phyloP scores from a whole-genome alignment of 305 asterid genomes.

The Fraxinus sp. region DNA sequence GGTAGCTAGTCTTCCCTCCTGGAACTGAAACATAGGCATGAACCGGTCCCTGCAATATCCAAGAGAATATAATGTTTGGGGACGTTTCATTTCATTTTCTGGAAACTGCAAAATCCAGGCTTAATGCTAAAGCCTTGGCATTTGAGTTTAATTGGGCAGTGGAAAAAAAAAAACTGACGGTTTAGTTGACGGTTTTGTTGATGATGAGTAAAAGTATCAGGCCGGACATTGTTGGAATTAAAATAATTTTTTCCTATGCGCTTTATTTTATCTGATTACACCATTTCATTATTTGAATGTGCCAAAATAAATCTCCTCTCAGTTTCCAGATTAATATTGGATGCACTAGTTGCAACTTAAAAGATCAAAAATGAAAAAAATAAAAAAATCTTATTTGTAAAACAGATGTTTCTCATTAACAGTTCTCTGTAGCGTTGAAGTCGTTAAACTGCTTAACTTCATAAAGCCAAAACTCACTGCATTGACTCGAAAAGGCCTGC shows the following conservation, averaged over 20 bases:
- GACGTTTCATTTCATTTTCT: background rate
- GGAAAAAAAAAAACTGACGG: too few species aligned
- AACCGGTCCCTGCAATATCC: constrained; percentile 68
- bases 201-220: background rate
- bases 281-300: background rate
- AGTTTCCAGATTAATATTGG: background rate
- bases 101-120: background rate
- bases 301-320: background rate
- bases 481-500: constrained; percentile 94
- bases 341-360: background rate
- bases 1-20: constrained; percentile 79
- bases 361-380: background rate
- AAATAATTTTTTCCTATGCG: background rate
- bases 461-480: constrained; percentile 53
- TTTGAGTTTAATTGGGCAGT: background rate
- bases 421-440: background rate
- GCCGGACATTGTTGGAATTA: background rate
- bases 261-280: background rate
- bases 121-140: background rate
- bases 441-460: background rate
- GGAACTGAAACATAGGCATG: constrained; percentile 86
- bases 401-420: background rate
- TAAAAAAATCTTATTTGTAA: background rate
- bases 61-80: constrained; percentile 16
- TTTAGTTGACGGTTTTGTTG: background rate